Conservation (phyloP, 495 filamentous ascomycete species). For the Cercophora scortea region DNA sequence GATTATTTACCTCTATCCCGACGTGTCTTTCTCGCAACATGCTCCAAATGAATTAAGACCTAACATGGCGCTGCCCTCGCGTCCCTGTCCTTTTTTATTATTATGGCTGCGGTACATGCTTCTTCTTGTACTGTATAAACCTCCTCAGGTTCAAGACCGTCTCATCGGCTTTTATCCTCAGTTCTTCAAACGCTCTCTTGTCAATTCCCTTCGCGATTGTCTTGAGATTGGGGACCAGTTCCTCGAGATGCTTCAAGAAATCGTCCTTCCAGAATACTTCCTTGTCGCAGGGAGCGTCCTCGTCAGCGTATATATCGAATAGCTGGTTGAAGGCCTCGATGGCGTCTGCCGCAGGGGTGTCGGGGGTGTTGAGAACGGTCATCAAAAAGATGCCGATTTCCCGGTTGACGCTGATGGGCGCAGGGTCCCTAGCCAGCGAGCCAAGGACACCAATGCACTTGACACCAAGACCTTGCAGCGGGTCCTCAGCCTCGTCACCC, state of each 20-base stretch:
- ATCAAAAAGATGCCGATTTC: conserved; percentile 55
- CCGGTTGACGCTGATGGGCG: conserved; percentile 36
- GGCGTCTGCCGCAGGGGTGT: conserved; percentile 39
- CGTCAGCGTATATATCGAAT: conserved; percentile 56
- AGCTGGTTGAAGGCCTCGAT: conserved; percentile 54
- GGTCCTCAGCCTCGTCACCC: conserved; percentile 26
- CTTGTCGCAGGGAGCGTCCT: conserved; percentile 42
- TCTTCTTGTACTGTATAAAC: conserved; percentile 55
- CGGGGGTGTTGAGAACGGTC: conserved; percentile 36
- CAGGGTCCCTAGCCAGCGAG: conserved; percentile 41
- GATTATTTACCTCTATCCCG: neutral
- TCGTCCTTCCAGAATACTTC: conserved; percentile 53
- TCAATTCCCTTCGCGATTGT: conserved; percentile 47
- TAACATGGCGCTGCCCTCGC: too few species aligned
- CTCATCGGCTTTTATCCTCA: conserved; percentile 49
- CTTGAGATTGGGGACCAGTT: conserved; percentile 39
- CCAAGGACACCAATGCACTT: conserved; percentile 58
- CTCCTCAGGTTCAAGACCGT: conserved; percentile 45
- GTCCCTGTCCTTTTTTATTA: too few species aligned
- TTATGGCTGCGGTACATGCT: conserved; percentile 23
- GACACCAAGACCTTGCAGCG: conserved; percentile 44
- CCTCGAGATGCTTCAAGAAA: conserved; percentile 51
- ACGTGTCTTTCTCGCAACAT: neutral
- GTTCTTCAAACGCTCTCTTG: conserved; percentile 42
- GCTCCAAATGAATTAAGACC: too few species aligned